Evolutionary conservation across 768 basidiomycete genomes (phyloP).

Genomic region (Neoboletus magnificus): DNA sequence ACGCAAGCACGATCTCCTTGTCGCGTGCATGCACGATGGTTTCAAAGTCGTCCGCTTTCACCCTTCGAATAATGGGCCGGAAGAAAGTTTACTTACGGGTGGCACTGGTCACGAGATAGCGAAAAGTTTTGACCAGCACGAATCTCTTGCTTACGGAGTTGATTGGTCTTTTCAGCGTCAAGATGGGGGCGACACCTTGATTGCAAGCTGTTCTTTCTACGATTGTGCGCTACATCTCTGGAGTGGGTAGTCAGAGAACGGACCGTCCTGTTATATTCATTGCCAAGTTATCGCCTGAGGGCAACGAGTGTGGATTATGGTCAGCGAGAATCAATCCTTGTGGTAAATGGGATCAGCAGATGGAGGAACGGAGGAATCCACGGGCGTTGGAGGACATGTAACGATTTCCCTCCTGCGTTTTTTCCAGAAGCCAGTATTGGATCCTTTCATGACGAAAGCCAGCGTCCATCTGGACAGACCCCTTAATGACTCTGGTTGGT

Average conservation of each 20-base stretch:
- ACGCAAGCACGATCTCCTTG: conserved; percentile 73
- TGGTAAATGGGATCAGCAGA: neutral
- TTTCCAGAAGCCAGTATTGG: conserved; percentile 53
- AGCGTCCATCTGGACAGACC: conserved; percentile 74
- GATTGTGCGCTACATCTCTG: conserved; percentile 84
- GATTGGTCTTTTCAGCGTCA: conserved; percentile 71
- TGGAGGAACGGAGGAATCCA: conserved; percentile 1
- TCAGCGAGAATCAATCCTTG: neutral
- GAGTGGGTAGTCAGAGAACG: conserved; percentile 48
- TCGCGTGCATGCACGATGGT: conserved; percentile 98
- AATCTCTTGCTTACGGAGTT: conserved; percentile 85
- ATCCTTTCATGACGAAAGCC: conserved; percentile 61
- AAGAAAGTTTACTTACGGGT: conserved; percentile 2
- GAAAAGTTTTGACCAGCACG: conserved; percentile 69
- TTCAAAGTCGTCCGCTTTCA: conserved; percentile 67
- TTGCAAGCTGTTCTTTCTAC: conserved; percentile 95
- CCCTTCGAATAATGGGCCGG: conserved; percentile 2
- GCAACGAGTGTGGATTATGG: neutral
- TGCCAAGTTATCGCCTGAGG: neutral
- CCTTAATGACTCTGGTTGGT: conserved; percentile 62
- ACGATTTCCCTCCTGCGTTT: conserved; percentile 22
- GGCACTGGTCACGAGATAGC: conserved; percentile 37
- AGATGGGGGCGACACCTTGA: conserved; percentile 41
- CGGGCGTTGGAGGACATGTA: conserved; percentile 8
- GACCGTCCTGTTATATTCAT: neutral